phyloP scores from a whole-genome alignment of 176 grass and related monocot species.

The Melocanna baccifera region DNA sequence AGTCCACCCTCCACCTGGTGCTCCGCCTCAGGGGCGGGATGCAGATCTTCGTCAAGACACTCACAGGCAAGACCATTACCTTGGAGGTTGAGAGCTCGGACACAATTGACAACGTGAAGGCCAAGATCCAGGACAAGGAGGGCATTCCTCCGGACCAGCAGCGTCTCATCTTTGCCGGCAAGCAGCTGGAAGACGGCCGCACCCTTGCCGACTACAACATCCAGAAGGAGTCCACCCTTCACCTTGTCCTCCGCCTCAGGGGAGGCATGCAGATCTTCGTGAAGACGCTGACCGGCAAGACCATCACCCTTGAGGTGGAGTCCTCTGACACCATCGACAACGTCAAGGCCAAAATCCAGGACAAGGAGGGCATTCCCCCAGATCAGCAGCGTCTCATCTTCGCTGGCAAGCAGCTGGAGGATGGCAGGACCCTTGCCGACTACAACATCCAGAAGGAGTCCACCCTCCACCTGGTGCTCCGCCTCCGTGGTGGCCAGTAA shows the following conservation, averaged over 20 bases:
- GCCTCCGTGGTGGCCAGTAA: slow-evolving; percentile 60
- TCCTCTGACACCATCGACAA: slow-evolving; percentile 56
- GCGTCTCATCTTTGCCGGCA: slow-evolving; percentile 44
- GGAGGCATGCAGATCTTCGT: slow-evolving; percentile 74
- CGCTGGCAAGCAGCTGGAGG: slow-evolving; percentile 52
- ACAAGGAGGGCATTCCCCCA: slow-evolving; percentile 73
- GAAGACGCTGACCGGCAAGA: slow-evolving; percentile 55
- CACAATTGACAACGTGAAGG: slow-evolving; percentile 60
- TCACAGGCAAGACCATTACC: slow-evolving; percentile 49
- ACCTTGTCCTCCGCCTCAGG: slow-evolving; percentile 49
- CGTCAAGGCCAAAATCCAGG: slow-evolving; percentile 78
- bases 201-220: slow-evolving; percentile 75
- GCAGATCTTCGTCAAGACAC: slow-evolving; percentile 22
- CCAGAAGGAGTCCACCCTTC: slow-evolving; percentile 67
- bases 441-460: slow-evolving; percentile 81
- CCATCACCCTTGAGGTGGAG: slow-evolving; percentile 55
- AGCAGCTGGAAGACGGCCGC: slow-evolving; percentile 63
- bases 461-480: slow-evolving; percentile 61
- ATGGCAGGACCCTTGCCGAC: slow-evolving; percentile 42
- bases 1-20: background rate
- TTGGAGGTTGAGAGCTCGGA: slow-evolving; percentile 53
- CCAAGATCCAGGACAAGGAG: slow-evolving; percentile 82
- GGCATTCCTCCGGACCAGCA: slow-evolving; percentile 72
- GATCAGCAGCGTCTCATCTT: slow-evolving; percentile 67
- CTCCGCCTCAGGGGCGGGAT: background rate